Base-by-base conservation (phyloP, 257 asterid genomes). In the Verbascum thapsus region DNA sequence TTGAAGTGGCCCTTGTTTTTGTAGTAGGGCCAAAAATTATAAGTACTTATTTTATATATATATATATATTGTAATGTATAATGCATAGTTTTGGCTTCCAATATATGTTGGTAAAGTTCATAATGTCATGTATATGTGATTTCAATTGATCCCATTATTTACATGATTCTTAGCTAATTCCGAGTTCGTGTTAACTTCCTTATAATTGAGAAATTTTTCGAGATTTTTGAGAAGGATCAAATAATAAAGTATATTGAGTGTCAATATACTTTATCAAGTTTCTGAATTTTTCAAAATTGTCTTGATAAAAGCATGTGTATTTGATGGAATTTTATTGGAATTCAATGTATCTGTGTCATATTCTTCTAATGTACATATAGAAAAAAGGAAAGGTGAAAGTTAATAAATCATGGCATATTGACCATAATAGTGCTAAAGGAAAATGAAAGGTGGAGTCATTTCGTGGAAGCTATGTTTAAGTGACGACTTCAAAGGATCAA, bases 1-100 rank as follows among this genome's bases (percentile, higher is more conserved):
- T 41, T 38, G 9, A 49, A 57, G 56, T 56, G 70, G 74, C 74
- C 62, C 71, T 41, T 26, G 41, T 74, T 75, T 75, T 62, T 60
- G 52, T 10, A 20, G 17, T 39, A 59, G 73, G 72, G 73, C 67
- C 73, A 47, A 22, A 53, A 38, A 41, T n/a, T n/a, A n/a, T 19
- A 13, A 53, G 7, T n/a, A 44, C n/a, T 23, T 8, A 11, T 57
- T 54, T 38, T 17, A 12, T 23, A 41, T 40, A 3, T 44, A 7
- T 30, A 9, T 37, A 11, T 53, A 19, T 44, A 44, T 69, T 7
- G 15, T 55, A 30, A 65, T 53, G 49, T 64, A 64, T 71, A 56
- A 71, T 70, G 54, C 43, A 35, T 15, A 1, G 53, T 20, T 19
- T 20, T 12, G 30, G 23, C 10, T 39, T 11, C 5, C 19, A 15